Evolutionary conservation across 352 stramenopile species (phyloP), one percentile per base, ranked within the genome.

Genomic region (Peronospora tabacina): DNA sequence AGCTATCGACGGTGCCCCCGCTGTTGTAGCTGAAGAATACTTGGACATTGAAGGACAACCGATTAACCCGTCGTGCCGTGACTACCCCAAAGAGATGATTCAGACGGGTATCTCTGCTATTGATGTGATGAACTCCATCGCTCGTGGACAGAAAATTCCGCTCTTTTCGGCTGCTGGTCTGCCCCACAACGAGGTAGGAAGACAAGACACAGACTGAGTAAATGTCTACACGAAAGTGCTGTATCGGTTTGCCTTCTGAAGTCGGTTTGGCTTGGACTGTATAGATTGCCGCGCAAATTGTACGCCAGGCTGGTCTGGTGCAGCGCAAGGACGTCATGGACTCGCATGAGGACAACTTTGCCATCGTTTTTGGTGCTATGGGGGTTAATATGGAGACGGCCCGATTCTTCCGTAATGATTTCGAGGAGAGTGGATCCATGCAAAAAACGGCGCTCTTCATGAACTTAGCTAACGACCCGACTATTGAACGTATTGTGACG

Each of bases 1-100:
- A 66, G 94, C 96, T 36, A 99, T 99, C 63, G 97, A 99, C 66
- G 87, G 82, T 40, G 95, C 90, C 36, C 97, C 97, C 6, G 87
- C 96, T 32, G 96, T 99, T 39, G 87, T 99, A 24, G 94, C 97
- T 26, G 96, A 99, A 66, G 94, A 98, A 55, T 99, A 98, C 66
- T 66, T 99, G 28, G 96, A 99, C 66, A 99, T 99, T 62, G 94
- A 98, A 70, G 97, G 97, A 38, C 95, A 98, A 75, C 95, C 97
- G 48, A 99, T 99, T 75, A 99, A 99, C 80, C 97, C 96, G 30
- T 98, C 86, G 48, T 97, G 94, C 61, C 91, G 97, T 75, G 95
- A 98, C 70, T 99, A 99, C 75, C 97, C 97, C 54, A 98, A 98
- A 81, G 95, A 97, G 61, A 99, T 99, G 97, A 99, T 99, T 66